A percentile compares a stretch with the other conserved stretches of the same genome.
phyloP scores from a whole-genome alignment of 2,329 filamentous ascomycete genomes.

The Neopestalotiopsis rosae region DNA sequence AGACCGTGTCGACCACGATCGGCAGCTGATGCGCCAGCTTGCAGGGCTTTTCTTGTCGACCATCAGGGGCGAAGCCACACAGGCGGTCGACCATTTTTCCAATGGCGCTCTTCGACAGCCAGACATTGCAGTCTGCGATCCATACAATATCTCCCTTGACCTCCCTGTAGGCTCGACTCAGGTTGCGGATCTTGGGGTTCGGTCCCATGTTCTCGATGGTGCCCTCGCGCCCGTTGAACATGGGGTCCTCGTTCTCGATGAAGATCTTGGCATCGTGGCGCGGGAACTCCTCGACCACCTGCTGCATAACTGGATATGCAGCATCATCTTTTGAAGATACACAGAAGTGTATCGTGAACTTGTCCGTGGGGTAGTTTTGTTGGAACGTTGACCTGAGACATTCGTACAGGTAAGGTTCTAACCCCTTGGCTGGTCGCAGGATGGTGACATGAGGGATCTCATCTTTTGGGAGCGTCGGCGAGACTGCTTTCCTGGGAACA shows the following conservation, averaged over 20 bases:
- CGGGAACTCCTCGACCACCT: constrained; percentile 76
- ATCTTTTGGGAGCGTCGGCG: constrained; percentile 53
- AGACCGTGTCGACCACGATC: constrained; percentile 77
- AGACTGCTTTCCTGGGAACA: constrained; percentile 53
- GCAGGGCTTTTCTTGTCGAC: constrained; percentile 61
- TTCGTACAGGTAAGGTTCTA: constrained; percentile 89
- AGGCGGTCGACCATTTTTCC: constrained; percentile 90
- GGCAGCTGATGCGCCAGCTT: constrained; percentile 97
- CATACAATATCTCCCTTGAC: constrained; percentile 88
- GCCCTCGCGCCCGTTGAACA: constrained; percentile 61
- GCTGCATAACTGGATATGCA: constrained; percentile 74
- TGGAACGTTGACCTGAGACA: constrained; percentile 86
- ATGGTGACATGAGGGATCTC: constrained; percentile 83
- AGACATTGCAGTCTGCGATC: constrained; percentile 97
- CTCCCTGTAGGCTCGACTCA: constrained; percentile 91
- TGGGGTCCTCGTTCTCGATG: constrained; percentile 81
- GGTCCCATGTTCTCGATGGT: constrained; percentile 73
- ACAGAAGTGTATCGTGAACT: constrained; percentile 82
- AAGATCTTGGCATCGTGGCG: constrained; percentile 73
- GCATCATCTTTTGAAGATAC: constrained; percentile 77
- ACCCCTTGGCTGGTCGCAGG: constrained; percentile 90
- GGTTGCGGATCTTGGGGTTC: constrained; percentile 98
- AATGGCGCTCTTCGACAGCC: constrained; percentile 79
- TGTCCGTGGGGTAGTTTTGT: constrained; percentile 79
- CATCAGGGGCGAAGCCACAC: constrained; percentile 65